Evolutionary conservation across 176 grass and related monocot genomes (phyloP).

Genomic region (Cenchrus fungigraminus): DNA sequence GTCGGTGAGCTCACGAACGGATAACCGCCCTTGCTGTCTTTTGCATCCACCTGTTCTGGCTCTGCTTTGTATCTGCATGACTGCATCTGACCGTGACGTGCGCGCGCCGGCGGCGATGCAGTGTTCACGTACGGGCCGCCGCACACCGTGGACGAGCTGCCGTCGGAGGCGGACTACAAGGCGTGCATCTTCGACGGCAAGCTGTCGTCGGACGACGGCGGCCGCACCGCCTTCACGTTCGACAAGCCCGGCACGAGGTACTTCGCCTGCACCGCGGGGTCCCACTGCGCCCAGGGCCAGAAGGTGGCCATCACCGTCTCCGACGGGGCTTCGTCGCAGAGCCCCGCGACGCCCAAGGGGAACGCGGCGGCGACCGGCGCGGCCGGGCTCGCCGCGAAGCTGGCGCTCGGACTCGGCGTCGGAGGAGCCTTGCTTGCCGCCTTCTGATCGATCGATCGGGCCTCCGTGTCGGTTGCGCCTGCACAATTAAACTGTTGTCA

Average conservation of each 20-base stretch:
- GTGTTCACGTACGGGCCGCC: constrained; percentile 47
- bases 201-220: constrained; percentile 5
- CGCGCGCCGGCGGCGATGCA: constrained; percentile 8
- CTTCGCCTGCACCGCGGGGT: constrained; percentile 37
- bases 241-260: constrained; percentile 45
- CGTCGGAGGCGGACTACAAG: constrained; percentile 35
- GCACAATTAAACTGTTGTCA: no score
- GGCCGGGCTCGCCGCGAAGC: background rate
- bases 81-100: background rate
- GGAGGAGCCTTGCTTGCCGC: constrained; percentile 41
- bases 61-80: background rate
- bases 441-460: background rate
- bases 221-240: constrained; percentile 39
- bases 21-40: background rate
- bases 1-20: constrained; percentile 43
- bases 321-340: background rate
- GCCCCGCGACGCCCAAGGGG: constrained; percentile 12
- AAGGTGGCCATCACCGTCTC: constrained; percentile 44
- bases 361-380: background rate
- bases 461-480: no score
- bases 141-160: constrained; percentile 68
- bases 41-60: background rate
- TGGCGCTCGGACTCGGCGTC: constrained; percentile 40
- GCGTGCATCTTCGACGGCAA: constrained; percentile 29
- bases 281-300: constrained; percentile 52